A percentile compares a stretch with the other conserved stretches of the same genome.
Conservation (phyloP, 208 protist genomes). For the Leishmania lainsoni region DNA sequence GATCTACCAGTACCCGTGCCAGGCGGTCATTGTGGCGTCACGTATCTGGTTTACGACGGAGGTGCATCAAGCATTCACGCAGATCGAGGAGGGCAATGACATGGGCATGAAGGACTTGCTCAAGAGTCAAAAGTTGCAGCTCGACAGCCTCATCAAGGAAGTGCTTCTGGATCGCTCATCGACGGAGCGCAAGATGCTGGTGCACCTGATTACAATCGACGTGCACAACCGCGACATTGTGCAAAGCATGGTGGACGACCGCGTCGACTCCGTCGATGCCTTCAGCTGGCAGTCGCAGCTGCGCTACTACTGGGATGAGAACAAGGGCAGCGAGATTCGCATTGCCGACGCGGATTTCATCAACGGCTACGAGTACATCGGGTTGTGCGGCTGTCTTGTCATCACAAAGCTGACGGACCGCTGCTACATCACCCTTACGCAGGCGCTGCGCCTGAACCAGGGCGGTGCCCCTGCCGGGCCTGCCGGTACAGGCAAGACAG, state of each 20-base stretch:
- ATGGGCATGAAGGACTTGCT: constrained; percentile 98
- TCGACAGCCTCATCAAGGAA: constrained; percentile 95
- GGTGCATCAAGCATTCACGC: constrained; percentile 97
- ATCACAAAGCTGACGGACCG: constrained; percentile 99
- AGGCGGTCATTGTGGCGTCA: constrained; percentile 95
- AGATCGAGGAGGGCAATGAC: constrained; percentile 98
- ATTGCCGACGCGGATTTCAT: constrained; percentile 97
- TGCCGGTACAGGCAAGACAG: constrained; percentile 94
- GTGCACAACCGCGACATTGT: constrained; percentile 97
- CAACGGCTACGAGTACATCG: constrained; percentile 99
- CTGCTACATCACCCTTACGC: constrained; percentile 98
- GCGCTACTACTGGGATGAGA: constrained; percentile 96
- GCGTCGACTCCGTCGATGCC: constrained; percentile 90
- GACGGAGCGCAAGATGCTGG: constrained; percentile 97
- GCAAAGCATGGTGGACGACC: constrained; percentile 93
- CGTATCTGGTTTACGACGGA: constrained; percentile 98
- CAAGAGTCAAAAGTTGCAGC: constrained; percentile 94
- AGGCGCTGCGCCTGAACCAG: constrained; percentile 91
- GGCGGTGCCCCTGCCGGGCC: constrained; percentile 93
- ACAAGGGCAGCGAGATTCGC: constrained; percentile 93
- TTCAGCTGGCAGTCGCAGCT: constrained; percentile 99
- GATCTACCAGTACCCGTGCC: constrained; percentile 97
- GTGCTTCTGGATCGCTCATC: constrained; percentile 93
- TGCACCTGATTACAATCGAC: constrained; percentile 98
- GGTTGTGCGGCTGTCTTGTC: constrained; percentile 97